phyloP scores from a whole-genome alignment of 164 flowering plant species.

The Tetracentron sinense region DNA sequence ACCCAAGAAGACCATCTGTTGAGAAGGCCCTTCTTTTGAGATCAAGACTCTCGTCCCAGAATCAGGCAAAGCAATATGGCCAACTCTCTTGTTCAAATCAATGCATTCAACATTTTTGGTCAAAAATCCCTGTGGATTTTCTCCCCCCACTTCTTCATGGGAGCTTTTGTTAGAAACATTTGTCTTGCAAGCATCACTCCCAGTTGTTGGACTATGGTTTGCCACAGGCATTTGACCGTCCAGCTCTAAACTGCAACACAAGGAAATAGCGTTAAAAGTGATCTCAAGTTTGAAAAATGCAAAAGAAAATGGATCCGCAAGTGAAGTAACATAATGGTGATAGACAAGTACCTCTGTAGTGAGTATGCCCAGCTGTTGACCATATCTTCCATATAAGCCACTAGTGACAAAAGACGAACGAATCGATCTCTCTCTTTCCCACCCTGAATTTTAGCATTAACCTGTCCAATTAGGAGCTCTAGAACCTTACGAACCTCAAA shows the following conservation, averaged over 20 bases:
- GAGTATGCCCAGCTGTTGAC: conserved; percentile 76
- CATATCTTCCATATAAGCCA: conserved; percentile 89
- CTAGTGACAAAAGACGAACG: conserved; percentile 77
- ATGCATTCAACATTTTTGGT: conserved; percentile 10
- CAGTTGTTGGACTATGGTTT: conserved; percentile 19
- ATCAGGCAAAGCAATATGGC: conserved; percentile 16
- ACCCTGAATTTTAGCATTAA: conserved; percentile 53
- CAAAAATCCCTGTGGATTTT: conserved; percentile 8
- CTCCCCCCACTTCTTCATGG: conserved; percentile 21
- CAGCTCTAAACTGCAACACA: conserved; percentile 61
- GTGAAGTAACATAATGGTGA: background rate
- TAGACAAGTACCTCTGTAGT: conserved; percentile 53
- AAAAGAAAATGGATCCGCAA: conserved; percentile 14
- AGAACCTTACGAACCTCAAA: conserved; percentile 74
- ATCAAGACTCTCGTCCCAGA: conserved; percentile 9
- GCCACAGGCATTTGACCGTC: conserved; percentile 29
- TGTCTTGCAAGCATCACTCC: conserved; percentile 20
- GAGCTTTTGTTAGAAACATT: conserved; percentile 13
- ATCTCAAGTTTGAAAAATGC: no score
- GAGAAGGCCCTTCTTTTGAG: conserved; percentile 18
- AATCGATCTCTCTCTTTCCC: conserved; percentile 72
- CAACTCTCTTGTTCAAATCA: conserved; percentile 15
- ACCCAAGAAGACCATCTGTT: conserved; percentile 19
- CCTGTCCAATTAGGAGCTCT: conserved; percentile 61
- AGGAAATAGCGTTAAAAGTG: conserved; percentile 17